Base-by-base conservation (phyloP, 2,329 filamentous ascomycete species). In the Fusarium verticillioides region DNA sequence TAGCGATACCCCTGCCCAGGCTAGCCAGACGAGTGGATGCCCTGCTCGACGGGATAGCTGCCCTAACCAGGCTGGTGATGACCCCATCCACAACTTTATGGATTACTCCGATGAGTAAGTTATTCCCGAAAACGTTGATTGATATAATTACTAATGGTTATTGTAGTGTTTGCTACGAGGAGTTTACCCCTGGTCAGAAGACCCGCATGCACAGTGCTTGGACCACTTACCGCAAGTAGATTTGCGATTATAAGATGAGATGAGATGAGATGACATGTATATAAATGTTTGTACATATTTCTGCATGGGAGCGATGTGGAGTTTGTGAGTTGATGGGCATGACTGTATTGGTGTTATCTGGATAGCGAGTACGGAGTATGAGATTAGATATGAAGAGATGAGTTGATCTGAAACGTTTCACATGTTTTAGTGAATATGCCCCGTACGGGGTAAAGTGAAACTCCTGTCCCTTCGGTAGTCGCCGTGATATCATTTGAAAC, bases 101-200 rank as follows among this genome's bases (percentile, higher is more conserved):
- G 80, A 83, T 60, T 83, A 82, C 71, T 83, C 82, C 30, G 79
- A 83, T 47, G 85, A 87, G 82, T 83, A 65, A 62, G 77, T 69
- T n/a, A 12, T 46, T 16, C 13, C 10, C 9, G 2, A 5, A 5
- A 21, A 3, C 0, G 1, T 7, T 4, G 9, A n/a, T 49, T 2
- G 13, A 7, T 5, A 2, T 0, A 0, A 15, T 50, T 21, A 9
- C 43, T 46, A n/a, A 37, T 43, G 13, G n/a, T 4, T 7, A 4
- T 13, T 15, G 0, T 6, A 77, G 75, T 60, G 43, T 66, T 30
- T 77, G 75, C 26, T 77, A 77, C 10, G 74, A 76, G 13, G 72
- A 77, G 32, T 77, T 77, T 28, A 75, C 75, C 15, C n/a, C 63
- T 21, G 75, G 75, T 2, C 75, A 77, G 40, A 50, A 70, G 44